Conservation (phyloP, 2,329 filamentous ascomycete genomes). For the Colletotrichum truncatum region DNA sequence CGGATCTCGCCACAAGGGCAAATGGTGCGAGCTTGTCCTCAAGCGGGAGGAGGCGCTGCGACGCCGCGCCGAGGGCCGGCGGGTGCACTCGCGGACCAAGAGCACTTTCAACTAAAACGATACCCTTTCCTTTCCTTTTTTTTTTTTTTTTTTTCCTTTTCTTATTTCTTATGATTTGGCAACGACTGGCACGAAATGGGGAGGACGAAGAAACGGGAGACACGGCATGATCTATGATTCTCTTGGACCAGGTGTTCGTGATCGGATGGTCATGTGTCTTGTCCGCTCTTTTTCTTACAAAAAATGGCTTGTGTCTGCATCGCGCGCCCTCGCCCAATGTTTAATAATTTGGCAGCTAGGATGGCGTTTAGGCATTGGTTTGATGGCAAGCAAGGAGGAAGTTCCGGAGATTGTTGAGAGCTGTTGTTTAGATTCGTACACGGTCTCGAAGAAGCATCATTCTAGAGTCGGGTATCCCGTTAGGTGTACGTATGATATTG, state of each 20-base stretch:
- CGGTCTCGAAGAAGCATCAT: constrained; percentile 25
- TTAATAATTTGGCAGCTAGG: constrained; percentile 26
- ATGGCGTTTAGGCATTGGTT: constrained; percentile 25
- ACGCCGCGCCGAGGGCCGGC: constrained; percentile 59
- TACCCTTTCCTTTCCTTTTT: constrained; percentile 25
- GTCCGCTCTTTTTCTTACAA: constrained; percentile 17
- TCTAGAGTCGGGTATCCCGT: constrained; percentile 22
- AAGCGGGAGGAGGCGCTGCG: constrained; percentile 70
- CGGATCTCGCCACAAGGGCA: constrained; percentile 56
- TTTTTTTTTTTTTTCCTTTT: constrained; percentile 24
- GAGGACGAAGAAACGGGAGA: constrained; percentile 25
- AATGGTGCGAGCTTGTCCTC: constrained; percentile 75
- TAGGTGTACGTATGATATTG: constrained; percentile 26
- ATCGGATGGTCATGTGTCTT: constrained; percentile 30
- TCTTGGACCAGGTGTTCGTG: constrained; percentile 32
- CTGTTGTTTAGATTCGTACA: constrained; percentile 20
- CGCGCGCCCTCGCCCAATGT: constrained; percentile 15
- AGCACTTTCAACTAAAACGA: constrained; percentile 59
- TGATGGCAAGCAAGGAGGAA: constrained; percentile 24
- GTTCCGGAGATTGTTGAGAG: constrained; percentile 25
- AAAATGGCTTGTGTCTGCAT: constrained; percentile 17
- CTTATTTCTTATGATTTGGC: constrained; percentile 24
- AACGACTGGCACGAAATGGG: constrained; percentile 26
- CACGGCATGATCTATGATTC: constrained; percentile 31
- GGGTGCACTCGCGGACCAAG: constrained; percentile 66